phyloP scores from a whole-genome alignment of 257 asterid species.

The Echium plantagineum region DNA sequence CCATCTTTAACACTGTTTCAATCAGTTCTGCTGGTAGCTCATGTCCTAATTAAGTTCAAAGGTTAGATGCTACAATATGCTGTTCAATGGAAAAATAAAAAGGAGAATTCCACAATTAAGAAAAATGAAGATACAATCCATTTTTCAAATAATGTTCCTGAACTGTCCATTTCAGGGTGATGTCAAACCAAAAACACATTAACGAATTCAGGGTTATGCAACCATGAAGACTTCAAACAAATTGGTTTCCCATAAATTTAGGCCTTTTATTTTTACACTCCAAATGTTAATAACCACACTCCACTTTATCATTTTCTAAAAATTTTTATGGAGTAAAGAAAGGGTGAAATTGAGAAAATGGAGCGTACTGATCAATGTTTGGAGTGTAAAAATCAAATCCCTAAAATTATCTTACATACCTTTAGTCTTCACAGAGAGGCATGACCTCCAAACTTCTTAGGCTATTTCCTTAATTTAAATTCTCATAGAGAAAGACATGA shows the following conservation, averaged over 20 bases:
- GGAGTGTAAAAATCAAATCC: no score
- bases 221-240: not conserved
- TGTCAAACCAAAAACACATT: not conserved
- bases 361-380: no score
- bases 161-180: not conserved
- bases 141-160: not conserved
- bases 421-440: not conserved
- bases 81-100: slow-evolving; percentile 1
- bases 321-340: no score
- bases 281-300: no score
- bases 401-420: not conserved
- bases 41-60: slow-evolving; percentile 42
- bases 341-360: no score
- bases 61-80: slow-evolving; percentile 13
- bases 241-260: no score
- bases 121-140: not conserved
- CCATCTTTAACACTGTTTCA: slow-evolving; percentile 70
- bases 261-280: no score
- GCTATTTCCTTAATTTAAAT: not conserved
- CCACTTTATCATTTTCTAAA: no score
- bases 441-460: not conserved
- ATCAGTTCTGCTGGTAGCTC: slow-evolving; percentile 82
- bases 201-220: not conserved
- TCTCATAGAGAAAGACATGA: not conserved
- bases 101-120: slow-evolving; percentile 2